phyloP scores from a whole-genome alignment of 2,329 filamentous ascomycete species.

The Fusarium sp. region DNA sequence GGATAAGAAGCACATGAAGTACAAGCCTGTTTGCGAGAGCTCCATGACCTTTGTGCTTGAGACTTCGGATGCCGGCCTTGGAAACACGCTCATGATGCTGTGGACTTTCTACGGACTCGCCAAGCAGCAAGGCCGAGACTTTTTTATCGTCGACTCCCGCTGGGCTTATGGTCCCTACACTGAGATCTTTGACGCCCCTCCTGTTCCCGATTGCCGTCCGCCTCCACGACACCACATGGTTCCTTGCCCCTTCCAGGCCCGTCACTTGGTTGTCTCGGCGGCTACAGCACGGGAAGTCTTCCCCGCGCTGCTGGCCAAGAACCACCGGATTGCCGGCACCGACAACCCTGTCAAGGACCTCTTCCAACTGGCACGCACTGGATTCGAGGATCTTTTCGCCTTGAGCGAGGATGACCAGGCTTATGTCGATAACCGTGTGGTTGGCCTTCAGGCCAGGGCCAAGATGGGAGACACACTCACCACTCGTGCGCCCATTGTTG shows the following conservation, averaged over 20 bases:
- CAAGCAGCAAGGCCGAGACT: slow-evolving; percentile 77
- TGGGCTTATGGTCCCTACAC: slow-evolving; percentile 86
- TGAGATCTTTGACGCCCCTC: slow-evolving; percentile 77
- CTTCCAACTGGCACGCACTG: slow-evolving; percentile 75
- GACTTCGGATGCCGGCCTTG: slow-evolving; percentile 78
- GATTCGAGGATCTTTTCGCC: slow-evolving; percentile 81
- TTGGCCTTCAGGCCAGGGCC: slow-evolving; percentile 64
- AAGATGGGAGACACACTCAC: slow-evolving; percentile 53
- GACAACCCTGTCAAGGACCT: slow-evolving; percentile 61
- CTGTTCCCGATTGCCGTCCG: slow-evolving; percentile 73
- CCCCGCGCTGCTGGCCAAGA: slow-evolving; percentile 61
- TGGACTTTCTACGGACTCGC: slow-evolving; percentile 89
- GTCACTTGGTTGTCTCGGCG: slow-evolving; percentile 79
- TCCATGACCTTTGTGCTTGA: slow-evolving; percentile 85
- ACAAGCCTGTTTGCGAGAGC: slow-evolving; percentile 71
- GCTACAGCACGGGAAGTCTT: slow-evolving; percentile 75
- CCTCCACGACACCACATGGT: slow-evolving; percentile 82
- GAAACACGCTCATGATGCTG: slow-evolving; percentile 79
- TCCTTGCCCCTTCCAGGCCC: slow-evolving; percentile 81
- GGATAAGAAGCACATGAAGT: slow-evolving; percentile 55
- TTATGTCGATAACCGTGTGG: slow-evolving; percentile 72
- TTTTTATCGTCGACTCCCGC: slow-evolving; percentile 86
- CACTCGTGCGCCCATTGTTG: slow-evolving; percentile 62
- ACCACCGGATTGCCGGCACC: slow-evolving; percentile 42
- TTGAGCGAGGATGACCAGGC: slow-evolving; percentile 73